Base-by-base conservation (phyloP, 208 protist genomes). In the Trypanosoma boissoni region DNA sequence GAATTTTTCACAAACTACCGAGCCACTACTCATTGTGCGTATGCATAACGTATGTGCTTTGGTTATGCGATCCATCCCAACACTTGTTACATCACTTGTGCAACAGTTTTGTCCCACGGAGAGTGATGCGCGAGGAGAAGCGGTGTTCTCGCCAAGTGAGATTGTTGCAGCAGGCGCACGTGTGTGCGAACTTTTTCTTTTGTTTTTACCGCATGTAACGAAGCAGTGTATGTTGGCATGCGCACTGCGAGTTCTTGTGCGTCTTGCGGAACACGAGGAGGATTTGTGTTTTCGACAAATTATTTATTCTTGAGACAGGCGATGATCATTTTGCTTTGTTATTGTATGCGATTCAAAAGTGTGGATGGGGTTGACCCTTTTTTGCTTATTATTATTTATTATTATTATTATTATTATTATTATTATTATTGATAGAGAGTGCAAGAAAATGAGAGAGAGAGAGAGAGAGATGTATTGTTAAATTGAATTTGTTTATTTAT, bases 201-300 rank as follows among this genome's bases (percentile, higher is more conserved):
- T 79, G 18, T 85, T 92, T 41, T 31, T 68, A 0, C 74, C 78
- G n/a, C 23, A 73, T 18, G 72, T 76, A 24, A 36, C 76, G 20
- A 74, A 84, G 36, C 56, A 65, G 31, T 45, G 64, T 28, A 82
- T 78, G 74, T 54, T 83, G 58, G 71, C 72, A 53, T 86, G 85
- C 70, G 72, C 74, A 20, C 64, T 72, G 37, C 72, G 67, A 23
- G 34, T 88, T 21, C 58, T 88, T 10, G 62, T 81, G 34, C 44
- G 65, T 26, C 21, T 69, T 16, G 56, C 55, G 51, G 42, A 9
- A 8, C 54, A 37, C 1, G 57, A 72, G 29, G 42, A 16, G 3
- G 72, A 78, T 10, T 53, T 78, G 2, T 60, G 51, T 1, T 71
- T 71, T 50, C 18, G 64, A 21, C 56, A 63, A 23, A 14, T 62